phyloP scores from a whole-genome alignment of 2,329 filamentous ascomycete genomes.

The Neodidymelliopsis sp. region DNA sequence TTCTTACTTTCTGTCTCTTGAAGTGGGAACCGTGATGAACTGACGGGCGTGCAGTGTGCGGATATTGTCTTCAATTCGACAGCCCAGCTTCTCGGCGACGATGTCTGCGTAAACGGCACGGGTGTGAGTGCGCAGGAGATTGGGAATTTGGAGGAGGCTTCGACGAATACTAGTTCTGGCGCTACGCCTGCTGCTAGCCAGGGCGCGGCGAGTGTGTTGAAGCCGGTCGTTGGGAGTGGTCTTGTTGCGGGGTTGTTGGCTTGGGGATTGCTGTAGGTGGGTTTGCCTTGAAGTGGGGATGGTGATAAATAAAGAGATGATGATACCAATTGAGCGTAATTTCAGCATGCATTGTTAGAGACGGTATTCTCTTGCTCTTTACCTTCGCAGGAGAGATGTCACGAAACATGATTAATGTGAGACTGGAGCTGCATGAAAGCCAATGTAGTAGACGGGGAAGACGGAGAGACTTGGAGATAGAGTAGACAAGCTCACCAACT shows the following conservation, averaged over 20 bases:
- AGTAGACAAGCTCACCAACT: no score
- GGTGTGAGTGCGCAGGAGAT: conserved; percentile 47
- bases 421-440: no score
- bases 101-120: conserved; percentile 51
- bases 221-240: conserved; percentile 25
- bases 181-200: conserved; percentile 12
- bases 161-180: conserved; percentile 5
- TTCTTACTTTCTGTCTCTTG: neutral
- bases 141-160: conserved; percentile 25
- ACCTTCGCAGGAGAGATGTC: no score
- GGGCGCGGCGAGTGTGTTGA: conserved; percentile 24
- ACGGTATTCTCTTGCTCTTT: no score
- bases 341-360: no score
- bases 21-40: neutral
- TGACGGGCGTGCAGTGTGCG: conserved; percentile 47
- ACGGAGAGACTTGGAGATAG: no score
- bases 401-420: no score
- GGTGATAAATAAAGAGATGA: no score
- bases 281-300: no score
- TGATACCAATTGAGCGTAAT: no score
- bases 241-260: conserved; percentile 30
- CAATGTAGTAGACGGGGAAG: no score
- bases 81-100: conserved; percentile 46
- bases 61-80: conserved; percentile 54
- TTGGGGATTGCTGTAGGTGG: conserved; percentile 25